Base-by-base conservation (phyloP, 768 basidiomycete species). In the Strobilomyces echinocephalus region DNA sequence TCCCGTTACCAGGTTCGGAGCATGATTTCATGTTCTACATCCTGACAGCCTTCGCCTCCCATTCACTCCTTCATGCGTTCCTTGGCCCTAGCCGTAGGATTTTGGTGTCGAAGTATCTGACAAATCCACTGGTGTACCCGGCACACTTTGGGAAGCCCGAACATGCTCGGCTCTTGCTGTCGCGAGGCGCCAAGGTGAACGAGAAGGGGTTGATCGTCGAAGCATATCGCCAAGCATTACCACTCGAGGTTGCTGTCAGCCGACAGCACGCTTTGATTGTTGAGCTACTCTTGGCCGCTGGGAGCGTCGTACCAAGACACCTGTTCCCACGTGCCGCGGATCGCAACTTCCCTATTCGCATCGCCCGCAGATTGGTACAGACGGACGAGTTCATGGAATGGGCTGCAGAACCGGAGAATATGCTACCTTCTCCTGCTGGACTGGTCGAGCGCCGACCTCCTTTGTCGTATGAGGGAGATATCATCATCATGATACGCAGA, bases 101-200 rank as follows among this genome's bases (percentile, higher is more conserved):
- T 16, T 8, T 41, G n/a, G 15, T 33, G 15, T 16, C 36, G 18
- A 47, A 18, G 26, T 2, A 51, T 24, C 39, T 16, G 34, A 53
- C 48, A 14, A 59, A 59, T 16, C 58, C 58, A 3, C 35, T 59
- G 30, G 16, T 59, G 26, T 58, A 59, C 15, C 56, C 51, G 16
- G 51, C 57, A 20, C 24, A 58, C 8, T 58, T 58, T 8, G 50
- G 51, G 9, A 58, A 42, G 39, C 4, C 12, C 8, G 16, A 36
- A 9, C 56, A 58, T 8, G 56, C 56, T 3, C 20, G 28, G 26
- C 3, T 46, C 1, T 40, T 58, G 14, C 41, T 58, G 2, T 44
- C 14, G 15, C 20, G 10, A 1, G 56, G 55, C 5, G 39, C 46
- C 2, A 33, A 58, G 28, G 46, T 57, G 12, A 52, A 58, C 16